Base-by-base conservation (phyloP, 2,329 filamentous ascomycete genomes). In the Teratosphaeria destructans region DNA sequence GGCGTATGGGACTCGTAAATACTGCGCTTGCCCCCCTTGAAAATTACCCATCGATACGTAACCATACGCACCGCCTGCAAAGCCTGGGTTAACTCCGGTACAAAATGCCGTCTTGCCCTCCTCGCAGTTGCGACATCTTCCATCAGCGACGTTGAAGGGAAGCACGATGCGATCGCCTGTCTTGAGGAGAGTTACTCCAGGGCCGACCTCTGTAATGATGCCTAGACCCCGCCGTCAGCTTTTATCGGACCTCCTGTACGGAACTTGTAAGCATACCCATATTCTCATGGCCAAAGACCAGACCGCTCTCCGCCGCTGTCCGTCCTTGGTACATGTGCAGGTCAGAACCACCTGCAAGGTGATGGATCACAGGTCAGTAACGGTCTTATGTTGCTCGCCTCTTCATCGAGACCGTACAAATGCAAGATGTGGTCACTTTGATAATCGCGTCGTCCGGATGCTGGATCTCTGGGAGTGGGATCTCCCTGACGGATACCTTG, bases 381-480 rank as follows among this genome's bases (percentile, higher is more conserved):
- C 23, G 39, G 57, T 62, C 0, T 23, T 62, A 67, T 67, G 54
- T 7, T 32, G 29, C 29, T 32, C 29, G 4, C 4, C 29, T 1
- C 4, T 7, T 32, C 29, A 7, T 32, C 29, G 3, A 32, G 29
- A 32, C 29, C 29, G 29, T 32, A 32, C 70, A 72, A 63, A 65
- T 72, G 73, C 80, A 76, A 56, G 83, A 80, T 6, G 83, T 87
- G 0, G 84, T 86, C 39, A 86, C 81, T 66, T 85, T 86, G 70
- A 86, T 81, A 61, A 86, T 82, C 37, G 80, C 78, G 74, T 86
- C 84, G 72, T 86, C 83, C 2, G 84, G 83, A 71, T 86, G 84
- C 67, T 85, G 74, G 26, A 88, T 75, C 67, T 78, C 80, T 0
- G 85, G 85, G 54, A 77, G 68, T 29, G 81, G 78, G 7, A 85